Base-by-base conservation (phyloP, 352 stramenopile species). In the Aphanomyces invadans region DNA sequence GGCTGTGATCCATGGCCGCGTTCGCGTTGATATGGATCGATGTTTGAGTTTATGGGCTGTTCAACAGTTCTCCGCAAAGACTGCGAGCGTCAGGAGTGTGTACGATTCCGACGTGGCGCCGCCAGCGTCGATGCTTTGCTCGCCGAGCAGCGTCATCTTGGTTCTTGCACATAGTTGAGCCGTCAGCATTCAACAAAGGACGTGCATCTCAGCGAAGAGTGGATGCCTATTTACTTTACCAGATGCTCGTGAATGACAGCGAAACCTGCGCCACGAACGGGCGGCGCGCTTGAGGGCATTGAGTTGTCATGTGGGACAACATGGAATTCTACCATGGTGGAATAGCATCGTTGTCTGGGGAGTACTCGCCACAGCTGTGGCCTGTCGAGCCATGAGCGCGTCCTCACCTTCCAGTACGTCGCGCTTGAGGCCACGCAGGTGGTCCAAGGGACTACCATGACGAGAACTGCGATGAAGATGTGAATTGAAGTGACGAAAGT, bases 81-180 rank as follows among this genome's bases (percentile, higher is more conserved):
- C 62, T 38, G 78, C 48, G 17, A 89, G 77, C 33, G 80, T 90
- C 0, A 95, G 64, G 44, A 95, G 76, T 59, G 83, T 76, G 65
- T 95, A 95, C 89, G 88, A 97, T 70, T 95, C 87, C 7, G 87
- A 81, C 64, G 93, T 80, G 2, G 96, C 65, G 21, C 82, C 87
- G 17, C 87, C 88, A 2, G 87, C 88, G 60, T 95, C 88, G 25
- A 95, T 76, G 4, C 87, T 87, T 10, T 71, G 85, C 67, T 97
- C 87, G 11, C 83, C 76, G 0, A 84, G 61, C 38, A 96, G 96
- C n/a, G 90, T 79, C 32, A 95, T 80, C 19, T 82, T 80, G 57
- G 90, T 81, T 4, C 76, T 71, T 0, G 76, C 81, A 15, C 73
- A 77, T 36, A 86, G 76, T 28, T 87, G 74, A 36, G 75, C 76